A percentile compares a stretch with the other conserved stretches of the same genome.
Evolutionary conservation across 805 yeast genomes (phyloP).

Genomic region (Starmerella geochares): DNA sequence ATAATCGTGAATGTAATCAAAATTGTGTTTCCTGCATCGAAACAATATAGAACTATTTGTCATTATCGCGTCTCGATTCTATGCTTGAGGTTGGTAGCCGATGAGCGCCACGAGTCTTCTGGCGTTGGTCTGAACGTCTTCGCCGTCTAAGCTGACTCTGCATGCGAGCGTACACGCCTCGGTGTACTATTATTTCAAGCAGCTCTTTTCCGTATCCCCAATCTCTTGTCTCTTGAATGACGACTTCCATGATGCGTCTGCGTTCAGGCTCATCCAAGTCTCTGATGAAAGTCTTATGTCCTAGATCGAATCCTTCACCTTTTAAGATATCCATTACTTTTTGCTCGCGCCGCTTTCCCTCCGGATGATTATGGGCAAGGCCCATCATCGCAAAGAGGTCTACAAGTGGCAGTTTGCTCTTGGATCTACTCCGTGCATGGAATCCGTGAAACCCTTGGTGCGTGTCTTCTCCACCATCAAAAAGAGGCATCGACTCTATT

Average conservation of each 20-base stretch:
- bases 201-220: conserved; percentile 46
- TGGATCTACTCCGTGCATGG: conserved; percentile 19
- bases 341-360: conserved; percentile 34
- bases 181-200: conserved; percentile 62
- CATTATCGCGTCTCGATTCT: background rate
- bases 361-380: conserved; percentile 31
- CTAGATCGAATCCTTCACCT: conserved; percentile 60
- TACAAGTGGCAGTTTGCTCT: conserved; percentile 33
- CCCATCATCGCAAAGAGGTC: conserved; percentile 35
- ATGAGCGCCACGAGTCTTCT: background rate
- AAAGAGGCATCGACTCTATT: background rate
- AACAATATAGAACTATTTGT: background rate
- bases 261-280: conserved; percentile 56
- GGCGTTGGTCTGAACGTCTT: conserved; percentile 11
- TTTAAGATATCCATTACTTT: conserved; percentile 32
- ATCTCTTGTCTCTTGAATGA: conserved; percentile 40
- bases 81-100: background rate
- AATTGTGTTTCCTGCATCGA: background rate
- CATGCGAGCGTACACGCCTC: conserved; percentile 55
- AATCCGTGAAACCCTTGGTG: background rate
- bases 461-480: background rate
- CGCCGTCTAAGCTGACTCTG: conserved; percentile 22
- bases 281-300: conserved; percentile 74
- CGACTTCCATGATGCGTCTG: conserved; percentile 37
- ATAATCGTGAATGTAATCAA: background rate